phyloP scores from a whole-genome alignment of 768 basidiomycete species.

The Naganishia randhawae region DNA sequence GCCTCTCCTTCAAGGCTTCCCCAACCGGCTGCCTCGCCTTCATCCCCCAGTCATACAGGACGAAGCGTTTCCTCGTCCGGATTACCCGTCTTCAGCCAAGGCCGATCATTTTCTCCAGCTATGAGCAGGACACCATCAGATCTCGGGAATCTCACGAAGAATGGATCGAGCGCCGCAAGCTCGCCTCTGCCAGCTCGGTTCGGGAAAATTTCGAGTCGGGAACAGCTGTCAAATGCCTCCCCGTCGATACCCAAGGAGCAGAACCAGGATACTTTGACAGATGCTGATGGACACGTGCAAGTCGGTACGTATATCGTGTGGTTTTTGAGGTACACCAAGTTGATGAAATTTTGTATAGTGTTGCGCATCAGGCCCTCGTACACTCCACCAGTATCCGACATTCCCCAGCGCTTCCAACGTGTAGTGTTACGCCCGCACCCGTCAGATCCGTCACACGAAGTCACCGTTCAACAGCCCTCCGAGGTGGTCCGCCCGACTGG shows the following conservation, averaged over 20 bases:
- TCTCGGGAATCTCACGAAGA: background rate
- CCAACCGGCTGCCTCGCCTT: background rate
- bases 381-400: conserved; percentile 18
- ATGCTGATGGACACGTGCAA: conserved; percentile 25
- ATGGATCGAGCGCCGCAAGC: background rate
- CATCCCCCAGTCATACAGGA: background rate
- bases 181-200: conserved; percentile 18
- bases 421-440: conserved; percentile 33
- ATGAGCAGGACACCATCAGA: background rate
- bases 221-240: background rate
- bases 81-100: background rate
- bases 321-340: background rate
- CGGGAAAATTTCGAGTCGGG: background rate
- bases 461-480: conserved; percentile 49
- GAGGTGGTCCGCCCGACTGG: conserved; percentile 7
- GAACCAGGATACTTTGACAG: background rate
- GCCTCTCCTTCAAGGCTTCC: conserved; percentile 9
- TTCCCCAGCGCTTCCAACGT: conserved; percentile 27
- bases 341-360: background rate
- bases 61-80: conserved; percentile 15
- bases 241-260: background rate
- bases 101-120: conserved; percentile 1
- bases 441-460: conserved; percentile 29
- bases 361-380: conserved; percentile 29
- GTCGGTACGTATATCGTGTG: conserved; percentile 24